Evolutionary conservation across 768 basidiomycete species (phyloP).

Genomic region (Lactifluus echinatus): DNA sequence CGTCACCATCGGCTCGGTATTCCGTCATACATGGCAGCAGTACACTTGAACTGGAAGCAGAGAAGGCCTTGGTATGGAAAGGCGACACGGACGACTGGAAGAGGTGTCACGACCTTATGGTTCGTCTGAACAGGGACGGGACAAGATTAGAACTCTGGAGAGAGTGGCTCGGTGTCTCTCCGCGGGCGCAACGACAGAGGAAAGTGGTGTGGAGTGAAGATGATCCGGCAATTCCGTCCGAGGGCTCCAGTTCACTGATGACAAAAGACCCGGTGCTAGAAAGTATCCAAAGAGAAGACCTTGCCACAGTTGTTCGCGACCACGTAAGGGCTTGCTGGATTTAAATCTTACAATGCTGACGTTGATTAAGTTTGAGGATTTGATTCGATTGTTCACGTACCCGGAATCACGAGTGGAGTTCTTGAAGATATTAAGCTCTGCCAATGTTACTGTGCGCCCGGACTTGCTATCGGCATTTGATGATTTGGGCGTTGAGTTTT

Average conservation of each 20-base stretch:
- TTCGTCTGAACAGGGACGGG: slow-evolving; percentile 52
- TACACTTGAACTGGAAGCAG: slow-evolving; percentile 2
- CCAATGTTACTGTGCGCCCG: slow-evolving; percentile 26
- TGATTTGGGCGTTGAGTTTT: slow-evolving; percentile 43
- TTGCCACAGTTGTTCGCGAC: slow-evolving; percentile 43
- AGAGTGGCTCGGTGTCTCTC: slow-evolving; percentile 49
- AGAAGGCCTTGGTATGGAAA: slow-evolving; percentile 37
- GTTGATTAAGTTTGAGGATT: slow-evolving; percentile 43
- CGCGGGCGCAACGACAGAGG: slow-evolving; percentile 25
- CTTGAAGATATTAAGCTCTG: slow-evolving; percentile 39
- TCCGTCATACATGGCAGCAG: not conserved
- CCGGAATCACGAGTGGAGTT: slow-evolving; percentile 70
- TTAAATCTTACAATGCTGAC: not conserved
- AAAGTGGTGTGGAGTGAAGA: slow-evolving; percentile 45
- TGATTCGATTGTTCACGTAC: slow-evolving; percentile 56
- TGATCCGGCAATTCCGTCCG: slow-evolving; percentile 24
- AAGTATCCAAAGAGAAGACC: slow-evolving; percentile 26
- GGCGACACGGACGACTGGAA: slow-evolving; percentile 55
- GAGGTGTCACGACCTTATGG: slow-evolving; percentile 45
- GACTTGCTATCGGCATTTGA: slow-evolving; percentile 29
- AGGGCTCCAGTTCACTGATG: not conserved
- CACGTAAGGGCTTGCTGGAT: slow-evolving; percentile 44
- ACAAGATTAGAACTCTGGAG: slow-evolving; percentile 70
- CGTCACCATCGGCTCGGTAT: not conserved
- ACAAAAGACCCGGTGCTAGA: not conserved